Conservation (phyloP, 73 alveolate species). For the Paramecium caudatum region DNA sequence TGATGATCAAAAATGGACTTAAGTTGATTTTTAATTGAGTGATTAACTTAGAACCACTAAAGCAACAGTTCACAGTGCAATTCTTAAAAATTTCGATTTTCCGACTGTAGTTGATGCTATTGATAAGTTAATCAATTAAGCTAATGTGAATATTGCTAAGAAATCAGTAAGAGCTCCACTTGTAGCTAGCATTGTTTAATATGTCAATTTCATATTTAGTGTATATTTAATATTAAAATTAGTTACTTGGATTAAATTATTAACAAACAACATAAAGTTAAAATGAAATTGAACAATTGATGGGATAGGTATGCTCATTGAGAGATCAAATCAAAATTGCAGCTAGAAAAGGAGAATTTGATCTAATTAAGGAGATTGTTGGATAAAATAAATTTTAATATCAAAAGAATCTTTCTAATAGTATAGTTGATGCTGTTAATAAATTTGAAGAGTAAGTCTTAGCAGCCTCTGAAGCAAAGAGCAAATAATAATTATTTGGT, state of each 20-base stretch:
- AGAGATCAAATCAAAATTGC: conserved; percentile 54
- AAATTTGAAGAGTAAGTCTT: conserved; percentile 87
- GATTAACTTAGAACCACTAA: conserved; percentile 78
- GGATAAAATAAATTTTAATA: conserved; percentile 76
- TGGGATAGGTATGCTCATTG: background rate
- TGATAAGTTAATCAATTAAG: conserved; percentile 82
- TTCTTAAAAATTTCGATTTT: conserved; percentile 94
- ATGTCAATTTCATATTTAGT: conserved; percentile 82
- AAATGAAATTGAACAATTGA: background rate
- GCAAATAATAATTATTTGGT: conserved; percentile 80
- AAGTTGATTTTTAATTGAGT: conserved; percentile 82
- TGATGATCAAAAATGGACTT: conserved; percentile 87
- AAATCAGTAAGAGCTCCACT: conserved; percentile 85
- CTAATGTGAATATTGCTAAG: conserved; percentile 85
- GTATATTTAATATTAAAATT: conserved; percentile 73
- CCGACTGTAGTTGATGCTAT: conserved; percentile 89
- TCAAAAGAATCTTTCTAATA: conserved; percentile 83
- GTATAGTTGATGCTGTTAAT: conserved; percentile 84
- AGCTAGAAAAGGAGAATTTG: conserved; percentile 75
- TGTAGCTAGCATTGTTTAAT: conserved; percentile 81
- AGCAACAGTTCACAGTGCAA: conserved; percentile 84
- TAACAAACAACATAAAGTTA: conserved; percentile 64
- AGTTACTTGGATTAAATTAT: conserved; percentile 81
- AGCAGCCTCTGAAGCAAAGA: conserved; percentile 83
- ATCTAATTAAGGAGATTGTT: conserved; percentile 6